Evolutionary conservation across 345 rosid genomes (phyloP).

Genomic region (Physaria fendleri): DNA sequence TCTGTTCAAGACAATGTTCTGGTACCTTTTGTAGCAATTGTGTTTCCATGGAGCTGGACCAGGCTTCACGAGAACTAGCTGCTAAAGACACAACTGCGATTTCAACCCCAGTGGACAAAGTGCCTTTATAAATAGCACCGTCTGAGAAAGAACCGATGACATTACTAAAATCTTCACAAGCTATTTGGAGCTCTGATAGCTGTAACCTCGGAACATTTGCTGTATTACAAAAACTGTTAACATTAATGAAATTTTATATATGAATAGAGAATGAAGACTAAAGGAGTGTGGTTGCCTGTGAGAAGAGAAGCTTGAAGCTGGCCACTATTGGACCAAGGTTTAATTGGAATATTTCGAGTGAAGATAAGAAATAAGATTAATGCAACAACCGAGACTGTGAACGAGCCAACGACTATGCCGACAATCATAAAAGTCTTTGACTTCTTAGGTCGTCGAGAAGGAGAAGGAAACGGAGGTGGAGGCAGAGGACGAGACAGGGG

Average conservation of each 20-base stretch:
- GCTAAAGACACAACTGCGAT: slow-evolving; percentile 63
- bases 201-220: slow-evolving; percentile 80
- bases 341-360: slow-evolving; percentile 57
- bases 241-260: background rate
- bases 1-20: background rate
- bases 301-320: slow-evolving; percentile 78
- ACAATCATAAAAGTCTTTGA: slow-evolving; percentile 1
- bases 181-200: slow-evolving; percentile 79
- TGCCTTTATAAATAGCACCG: slow-evolving; percentile 79
- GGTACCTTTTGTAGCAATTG: slow-evolving; percentile 76
- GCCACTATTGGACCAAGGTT: slow-evolving; percentile 85
- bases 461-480: background rate
- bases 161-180: slow-evolving; percentile 96
- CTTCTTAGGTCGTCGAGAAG: background rate
- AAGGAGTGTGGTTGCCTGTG: slow-evolving; percentile 46
- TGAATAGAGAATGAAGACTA: background rate
- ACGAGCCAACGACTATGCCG: slow-evolving; percentile 30
- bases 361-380: slow-evolving; percentile 39
- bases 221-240: background rate
- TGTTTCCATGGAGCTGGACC: slow-evolving; percentile 69
- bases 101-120: slow-evolving; percentile 85
- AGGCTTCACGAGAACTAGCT: slow-evolving; percentile 42
- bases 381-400: slow-evolving; percentile 34
- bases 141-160: slow-evolving; percentile 68
- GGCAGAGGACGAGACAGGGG: background rate